Evolutionary conservation across 331 rosid species (phyloP), one percentile per base, ranked within the genome.

Genomic region (Malus hybrid): DNA sequence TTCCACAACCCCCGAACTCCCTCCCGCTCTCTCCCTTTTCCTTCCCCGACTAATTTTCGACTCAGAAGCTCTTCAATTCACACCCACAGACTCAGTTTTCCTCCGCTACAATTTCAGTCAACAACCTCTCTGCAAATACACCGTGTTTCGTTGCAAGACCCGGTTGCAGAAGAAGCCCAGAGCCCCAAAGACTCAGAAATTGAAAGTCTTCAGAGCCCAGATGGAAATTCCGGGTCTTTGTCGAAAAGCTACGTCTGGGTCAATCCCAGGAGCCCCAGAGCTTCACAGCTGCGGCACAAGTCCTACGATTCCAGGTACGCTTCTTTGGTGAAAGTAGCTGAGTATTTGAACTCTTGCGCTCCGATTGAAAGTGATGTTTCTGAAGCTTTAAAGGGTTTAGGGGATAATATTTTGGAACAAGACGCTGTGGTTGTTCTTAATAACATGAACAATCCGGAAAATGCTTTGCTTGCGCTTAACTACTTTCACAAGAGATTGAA

Each of bases 231-330:
- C 7, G 60, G 66, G 13, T 30, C 91, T 66, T 82, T 84, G 2
- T 79, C 90, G 12, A 91, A 84, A 83, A 81, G 71, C 74, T 82
- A 78, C 57, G 66, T 83, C 79, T 90, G 97, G 96, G 92, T 93
- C 81, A 91, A 93, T 85, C 98, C 96, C 78, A 88, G 63, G 67
- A 91, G 87, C 83, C 85, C 90, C 78, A 88, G 85, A 81, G 87
- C 93, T 33, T 76, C 90, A 29, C 84, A 68, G 67, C 90, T 88
- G 68, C 75, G 66, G 79, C 73, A 75, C 42, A 80, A 86, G 16
- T 82, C 96, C 1, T 65, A 82, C 10, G 82, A 71, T 20, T 46
- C 82, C 53, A 82, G 84, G 83, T 87, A 94, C 60, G 82, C 72
- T n/a, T 56, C 66, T 72, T 88, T 94, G 75, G 46, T 70, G 28